phyloP scores from a whole-genome alignment of 169 alveolate genomes.

The Babesia divergens region DNA sequence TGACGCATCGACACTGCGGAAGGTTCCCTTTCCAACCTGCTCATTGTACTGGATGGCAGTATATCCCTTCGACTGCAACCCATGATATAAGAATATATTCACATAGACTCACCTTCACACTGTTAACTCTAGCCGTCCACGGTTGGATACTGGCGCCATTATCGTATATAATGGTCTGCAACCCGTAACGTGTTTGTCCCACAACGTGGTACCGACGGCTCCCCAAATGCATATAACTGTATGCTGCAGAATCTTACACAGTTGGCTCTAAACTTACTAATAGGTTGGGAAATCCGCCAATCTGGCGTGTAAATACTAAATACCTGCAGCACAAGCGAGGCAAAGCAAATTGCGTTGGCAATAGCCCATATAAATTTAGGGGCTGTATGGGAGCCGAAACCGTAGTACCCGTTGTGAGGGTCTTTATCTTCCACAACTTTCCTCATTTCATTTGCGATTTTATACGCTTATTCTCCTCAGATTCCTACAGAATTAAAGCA shows the following conservation, averaged over 20 bases:
- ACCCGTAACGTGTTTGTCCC: conserved; percentile 55
- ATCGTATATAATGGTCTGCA: conserved; percentile 32
- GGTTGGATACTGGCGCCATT: conserved; percentile 31
- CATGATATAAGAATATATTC: not conserved
- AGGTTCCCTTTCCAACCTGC: conserved; percentile 45
- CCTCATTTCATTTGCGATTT: no score
- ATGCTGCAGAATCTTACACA: conserved; percentile 22
- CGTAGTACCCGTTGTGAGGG: not conserved
- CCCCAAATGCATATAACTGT: conserved; percentile 59
- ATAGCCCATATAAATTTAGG: conserved; percentile 12
- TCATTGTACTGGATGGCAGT: conserved; percentile 54
- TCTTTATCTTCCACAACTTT: not conserved
- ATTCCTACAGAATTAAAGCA: no score
- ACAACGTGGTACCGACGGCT: conserved; percentile 55
- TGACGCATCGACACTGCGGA: conserved; percentile 36
- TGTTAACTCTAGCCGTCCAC: conserved; percentile 42
- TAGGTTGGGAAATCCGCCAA: conserved; percentile 57
- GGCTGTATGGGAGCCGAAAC: not conserved
- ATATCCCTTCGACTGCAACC: conserved; percentile 52
- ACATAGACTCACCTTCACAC: conserved; percentile 42
- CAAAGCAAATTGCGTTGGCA: not conserved
- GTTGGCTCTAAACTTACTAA: conserved; percentile 26
- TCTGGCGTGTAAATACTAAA: conserved; percentile 26
- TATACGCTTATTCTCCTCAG: no score
- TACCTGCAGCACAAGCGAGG: conserved; percentile 7